These are phyloP conservation scores for Candida cerambycidarum DNA, from an alignment of 805 yeast genomes.

Conservation along the genomic window DNA sequence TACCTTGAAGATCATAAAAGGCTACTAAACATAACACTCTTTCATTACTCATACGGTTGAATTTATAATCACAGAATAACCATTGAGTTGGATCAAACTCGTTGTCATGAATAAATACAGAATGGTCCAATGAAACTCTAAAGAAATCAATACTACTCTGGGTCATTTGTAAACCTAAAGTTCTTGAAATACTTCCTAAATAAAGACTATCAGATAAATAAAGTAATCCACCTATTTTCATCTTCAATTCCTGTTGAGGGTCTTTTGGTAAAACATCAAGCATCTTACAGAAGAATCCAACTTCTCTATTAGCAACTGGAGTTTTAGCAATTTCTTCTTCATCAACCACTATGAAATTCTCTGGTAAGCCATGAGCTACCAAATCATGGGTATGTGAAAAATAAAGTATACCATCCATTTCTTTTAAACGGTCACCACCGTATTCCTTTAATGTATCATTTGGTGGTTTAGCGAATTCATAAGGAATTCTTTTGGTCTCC, in stretches of 20 bases:
- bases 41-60: constrained; percentile 32
- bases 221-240: constrained; percentile 11
- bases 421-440: constrained; percentile 15
- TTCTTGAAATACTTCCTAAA: constrained; percentile 27
- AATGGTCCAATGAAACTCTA: constrained; percentile 40
- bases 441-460: constrained; percentile 22
- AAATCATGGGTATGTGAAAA: constrained; percentile 25
- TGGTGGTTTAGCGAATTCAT: constrained; percentile 29
- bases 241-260: constrained; percentile 4
- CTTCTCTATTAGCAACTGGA: constrained; percentile 20
- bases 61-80: constrained; percentile 35
- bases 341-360: constrained; percentile 16
- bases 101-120: constrained; percentile 34
- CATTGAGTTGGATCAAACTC: constrained; percentile 37
- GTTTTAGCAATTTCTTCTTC: constrained; percentile 3
- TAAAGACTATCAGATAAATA: constrained; percentile 30
- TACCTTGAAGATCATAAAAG: constrained; percentile 27
- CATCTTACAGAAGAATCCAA: constrained; percentile 32
- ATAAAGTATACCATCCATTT: constrained; percentile 10
- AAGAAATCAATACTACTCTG: constrained; percentile 23
- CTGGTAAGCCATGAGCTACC: constrained; percentile 27
- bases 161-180: constrained; percentile 22
- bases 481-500: constrained; percentile 26
- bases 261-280: constrained; percentile 28
- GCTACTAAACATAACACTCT: constrained; percentile 30